These are phyloP conservation scores for Raphanus sativus DNA, from an alignment of 345 rosid genomes.

Conservation along the genomic window DNA sequence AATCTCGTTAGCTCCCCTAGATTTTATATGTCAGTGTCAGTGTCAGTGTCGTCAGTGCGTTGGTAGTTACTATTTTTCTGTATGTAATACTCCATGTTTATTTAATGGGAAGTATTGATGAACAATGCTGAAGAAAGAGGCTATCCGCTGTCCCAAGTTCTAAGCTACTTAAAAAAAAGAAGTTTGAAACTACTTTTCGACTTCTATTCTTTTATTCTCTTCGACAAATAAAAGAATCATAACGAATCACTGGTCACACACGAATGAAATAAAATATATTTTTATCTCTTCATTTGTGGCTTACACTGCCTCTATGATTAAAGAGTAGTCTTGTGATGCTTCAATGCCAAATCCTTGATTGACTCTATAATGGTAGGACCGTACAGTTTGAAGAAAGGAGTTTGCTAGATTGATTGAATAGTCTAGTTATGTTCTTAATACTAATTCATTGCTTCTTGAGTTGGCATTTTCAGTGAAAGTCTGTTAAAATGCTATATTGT, in stretches of 20 bases:
- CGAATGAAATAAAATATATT: not conserved
- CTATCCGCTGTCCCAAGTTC: not conserved
- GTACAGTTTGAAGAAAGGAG: not conserved
- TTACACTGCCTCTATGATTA: not conserved
- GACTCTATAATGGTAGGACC: not conserved
- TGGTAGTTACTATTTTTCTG: not conserved
- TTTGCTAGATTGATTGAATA: not conserved
- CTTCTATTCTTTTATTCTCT: not conserved
- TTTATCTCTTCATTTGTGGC: constrained; percentile 6
- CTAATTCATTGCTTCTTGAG: not conserved
- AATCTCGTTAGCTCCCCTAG: not conserved
- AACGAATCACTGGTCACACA: not conserved
- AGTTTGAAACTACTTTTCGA: not conserved
- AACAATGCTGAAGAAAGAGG: not conserved
- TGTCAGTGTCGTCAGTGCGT: not conserved
- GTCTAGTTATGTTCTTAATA: constrained; percentile 9
- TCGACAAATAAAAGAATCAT: not conserved
- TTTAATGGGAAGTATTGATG: not conserved
- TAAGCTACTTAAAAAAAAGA: too few species aligned
- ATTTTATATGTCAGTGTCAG: not conserved
- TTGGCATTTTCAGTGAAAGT: not conserved
- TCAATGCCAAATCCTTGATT: not conserved
- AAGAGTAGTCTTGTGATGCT: not conserved
- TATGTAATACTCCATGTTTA: not conserved
- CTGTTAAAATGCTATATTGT: not conserved